phyloP scores from a whole-genome alignment of 2,329 filamentous ascomycete genomes.

The Cadophora gregata region DNA sequence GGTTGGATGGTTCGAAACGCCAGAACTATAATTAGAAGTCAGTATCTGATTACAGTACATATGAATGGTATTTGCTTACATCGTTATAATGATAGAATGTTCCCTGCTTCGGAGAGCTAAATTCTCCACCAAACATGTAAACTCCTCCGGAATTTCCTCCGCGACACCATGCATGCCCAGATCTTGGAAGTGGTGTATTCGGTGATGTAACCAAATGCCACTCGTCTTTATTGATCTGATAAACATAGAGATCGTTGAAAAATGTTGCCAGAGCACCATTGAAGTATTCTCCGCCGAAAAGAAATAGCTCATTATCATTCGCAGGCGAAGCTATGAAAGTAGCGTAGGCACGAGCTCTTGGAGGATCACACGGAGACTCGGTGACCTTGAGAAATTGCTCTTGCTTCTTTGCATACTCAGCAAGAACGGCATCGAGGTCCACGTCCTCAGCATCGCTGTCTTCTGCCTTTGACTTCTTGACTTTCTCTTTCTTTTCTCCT shows the following conservation, averaged over 20 bases:
- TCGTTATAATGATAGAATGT: conserved; percentile 99
- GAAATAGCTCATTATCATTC: conserved; percentile 84
- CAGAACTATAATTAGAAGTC: conserved; percentile 65
- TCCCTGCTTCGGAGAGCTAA: conserved; percentile 94
- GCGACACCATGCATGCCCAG: conserved; percentile 93
- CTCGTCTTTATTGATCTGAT: conserved; percentile 82
- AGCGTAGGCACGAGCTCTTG: conserved; percentile 78
- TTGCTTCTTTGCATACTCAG: conserved; percentile 91
- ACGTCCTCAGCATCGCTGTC: conserved; percentile 92
- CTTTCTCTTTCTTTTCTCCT: conserved; percentile 82
- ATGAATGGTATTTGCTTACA: conserved; percentile 33
- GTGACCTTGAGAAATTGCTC: conserved; percentile 94
- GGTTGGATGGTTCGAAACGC: conserved; percentile 80
- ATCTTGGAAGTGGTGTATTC: conserved; percentile 88
- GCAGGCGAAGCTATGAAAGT: conserved; percentile 85
- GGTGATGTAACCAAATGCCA: conserved; percentile 91
- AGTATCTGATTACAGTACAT: not conserved
- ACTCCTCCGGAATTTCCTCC: conserved; percentile 82
- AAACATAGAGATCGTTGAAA: conserved; percentile 70
- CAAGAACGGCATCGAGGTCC: conserved; percentile 90
- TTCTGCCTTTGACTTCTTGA: conserved; percentile 76
- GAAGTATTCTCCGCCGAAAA: conserved; percentile 96
- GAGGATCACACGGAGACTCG: conserved; percentile 76
- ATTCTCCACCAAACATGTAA: conserved; percentile 95
- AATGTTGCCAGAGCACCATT: conserved; percentile 85